phyloP scores from a whole-genome alignment of 805 yeast genomes.

The Gaillardinia entomophila region DNA sequence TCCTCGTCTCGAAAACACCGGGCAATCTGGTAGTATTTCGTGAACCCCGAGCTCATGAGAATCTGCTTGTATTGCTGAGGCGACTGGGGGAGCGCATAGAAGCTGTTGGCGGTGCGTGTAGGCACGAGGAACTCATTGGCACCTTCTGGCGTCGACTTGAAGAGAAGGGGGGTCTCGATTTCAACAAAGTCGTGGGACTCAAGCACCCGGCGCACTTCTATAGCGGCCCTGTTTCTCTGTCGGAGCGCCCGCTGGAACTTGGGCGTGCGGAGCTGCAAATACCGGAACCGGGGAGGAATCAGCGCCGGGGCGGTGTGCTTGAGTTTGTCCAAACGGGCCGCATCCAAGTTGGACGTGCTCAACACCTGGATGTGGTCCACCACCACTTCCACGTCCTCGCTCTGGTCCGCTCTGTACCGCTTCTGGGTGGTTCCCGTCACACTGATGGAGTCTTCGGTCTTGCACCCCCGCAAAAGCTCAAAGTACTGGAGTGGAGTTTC shows the following conservation, averaged over 20 bases:
- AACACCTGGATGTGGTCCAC: slow-evolving; percentile 48
- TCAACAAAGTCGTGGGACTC: slow-evolving; percentile 55
- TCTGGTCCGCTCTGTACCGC: slow-evolving; percentile 14
- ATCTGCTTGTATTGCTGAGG: slow-evolving; percentile 97
- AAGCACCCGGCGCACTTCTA: slow-evolving; percentile 37
- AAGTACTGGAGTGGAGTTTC: slow-evolving; percentile 36
- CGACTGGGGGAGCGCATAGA: slow-evolving; percentile 93
- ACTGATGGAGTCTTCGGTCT: slow-evolving; percentile 67
- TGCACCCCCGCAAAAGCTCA: slow-evolving; percentile 41
- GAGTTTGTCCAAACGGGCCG: slow-evolving; percentile 62
- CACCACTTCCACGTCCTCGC: slow-evolving; percentile 43
- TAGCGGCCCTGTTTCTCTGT: slow-evolving; percentile 51
- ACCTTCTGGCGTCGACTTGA: slow-evolving; percentile 97
- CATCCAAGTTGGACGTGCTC: slow-evolving; percentile 57
- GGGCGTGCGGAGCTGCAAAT: slow-evolving; percentile 67
- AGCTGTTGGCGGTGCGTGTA: slow-evolving; percentile 53
- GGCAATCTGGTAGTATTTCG: slow-evolving; percentile 84
- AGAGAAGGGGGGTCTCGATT: slow-evolving; percentile 86
- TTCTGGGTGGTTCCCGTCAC: slow-evolving; percentile 52
- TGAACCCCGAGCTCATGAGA: slow-evolving; percentile 89
- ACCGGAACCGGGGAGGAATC: slow-evolving; percentile 77
- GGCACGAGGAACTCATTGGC: slow-evolving; percentile 96
- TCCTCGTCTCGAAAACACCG: slow-evolving; percentile 96
- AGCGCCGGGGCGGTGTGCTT: slow-evolving; percentile 44
- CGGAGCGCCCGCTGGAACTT: slow-evolving; percentile 51